Percentiles rank a stretch among this genome's conserved stretches.
Conservation (phyloP, 106 monocot genomes). For the Dendrobium chrysotoxum region DNA sequence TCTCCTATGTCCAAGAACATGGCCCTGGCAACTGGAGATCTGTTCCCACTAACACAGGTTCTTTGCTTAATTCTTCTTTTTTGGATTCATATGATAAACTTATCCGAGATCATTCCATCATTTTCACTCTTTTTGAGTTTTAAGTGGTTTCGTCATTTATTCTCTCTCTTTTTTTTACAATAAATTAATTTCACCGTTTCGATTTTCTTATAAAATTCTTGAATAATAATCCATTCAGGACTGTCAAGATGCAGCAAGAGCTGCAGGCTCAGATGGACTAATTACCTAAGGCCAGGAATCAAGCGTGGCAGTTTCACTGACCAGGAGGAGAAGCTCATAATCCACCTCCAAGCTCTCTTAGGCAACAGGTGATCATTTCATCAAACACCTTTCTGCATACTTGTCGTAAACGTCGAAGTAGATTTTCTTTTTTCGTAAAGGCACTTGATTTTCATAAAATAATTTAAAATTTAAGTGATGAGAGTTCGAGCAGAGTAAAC, state of each 20-base stretch:
- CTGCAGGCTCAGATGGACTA: slow-evolving; percentile 89
- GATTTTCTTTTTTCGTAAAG: no score
- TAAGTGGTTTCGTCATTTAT: neutral
- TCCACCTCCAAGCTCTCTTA: slow-evolving; percentile 67
- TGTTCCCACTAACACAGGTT: slow-evolving; percentile 62
- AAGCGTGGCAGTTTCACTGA: slow-evolving; percentile 77
- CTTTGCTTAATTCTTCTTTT: neutral
- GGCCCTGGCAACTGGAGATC: slow-evolving; percentile 64
- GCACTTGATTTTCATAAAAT: no score
- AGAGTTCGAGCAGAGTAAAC: no score
- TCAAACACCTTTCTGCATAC: neutral
- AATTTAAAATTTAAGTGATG: no score
- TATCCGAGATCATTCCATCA: neutral
- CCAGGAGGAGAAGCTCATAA: slow-evolving; percentile 71
- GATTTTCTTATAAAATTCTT: no score
- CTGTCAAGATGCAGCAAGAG: slow-evolving; percentile 92
- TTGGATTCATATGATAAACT: no score
- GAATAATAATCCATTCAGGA: slow-evolving; percentile 20
- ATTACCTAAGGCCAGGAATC: slow-evolving; percentile 86
- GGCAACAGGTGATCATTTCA: slow-evolving; percentile 52
- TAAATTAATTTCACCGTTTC: neutral
- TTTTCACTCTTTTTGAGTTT: neutral
- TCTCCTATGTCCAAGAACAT: slow-evolving; percentile 62
- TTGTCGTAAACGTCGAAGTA: neutral
- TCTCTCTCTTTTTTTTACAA: neutral